Base-by-base conservation (phyloP, 2,329 filamentous ascomycete genomes). In the Aspergillus niger region DNA sequence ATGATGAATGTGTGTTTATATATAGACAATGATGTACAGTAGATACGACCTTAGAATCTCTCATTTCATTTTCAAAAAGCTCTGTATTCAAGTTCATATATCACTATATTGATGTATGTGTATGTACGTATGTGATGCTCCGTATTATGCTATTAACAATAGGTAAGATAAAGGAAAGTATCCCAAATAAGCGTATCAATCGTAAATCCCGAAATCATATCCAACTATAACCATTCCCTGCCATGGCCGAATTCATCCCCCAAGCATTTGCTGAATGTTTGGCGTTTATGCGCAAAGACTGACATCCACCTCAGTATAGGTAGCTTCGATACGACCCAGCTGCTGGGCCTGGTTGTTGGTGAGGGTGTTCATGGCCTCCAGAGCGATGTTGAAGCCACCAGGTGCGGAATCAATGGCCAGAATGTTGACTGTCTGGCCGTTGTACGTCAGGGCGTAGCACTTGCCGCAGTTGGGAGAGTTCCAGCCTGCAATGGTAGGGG, bases 371-470 rank as follows among this genome's bases (percentile, higher is more conserved):
- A 85, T 79, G 2, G 82, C 82, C 10, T 62, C 58, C 69, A 79
- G 71, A 28, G 77, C 79, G 44, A 85, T 68, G 67, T 83, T 83
- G 74, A 85, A 82, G 8, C 81, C 82, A 41, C 72, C 71, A 4
- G 70, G 61, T 0, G 72, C 78, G 3, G 77, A 69, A 63, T 85
- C 83, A 47, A 85, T 74, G 2, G 79, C 83, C 15, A 81, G 72
- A 24, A 84, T 73, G 62, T 81, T 79, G 70, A 85, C 78, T 4
- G 70, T 71, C 48, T 76, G 79, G 30, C 66, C 62, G 55, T 77
- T 73, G 71, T 80, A 85, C 48, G 76, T 78, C 57, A 85, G 66
- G 55, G 76, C 70, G 70, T 82, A 85, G 76, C 83, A 85, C 48
- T 78, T 80, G 52, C 83, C 83, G 69, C 83, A 85, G 71, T 81